A percentile compares a stretch with the other conserved stretches of the same genome.
Evolutionary conservation across 2,329 filamentous ascomycete species (phyloP).

Genomic region (Ophiocordyceps australis): DNA sequence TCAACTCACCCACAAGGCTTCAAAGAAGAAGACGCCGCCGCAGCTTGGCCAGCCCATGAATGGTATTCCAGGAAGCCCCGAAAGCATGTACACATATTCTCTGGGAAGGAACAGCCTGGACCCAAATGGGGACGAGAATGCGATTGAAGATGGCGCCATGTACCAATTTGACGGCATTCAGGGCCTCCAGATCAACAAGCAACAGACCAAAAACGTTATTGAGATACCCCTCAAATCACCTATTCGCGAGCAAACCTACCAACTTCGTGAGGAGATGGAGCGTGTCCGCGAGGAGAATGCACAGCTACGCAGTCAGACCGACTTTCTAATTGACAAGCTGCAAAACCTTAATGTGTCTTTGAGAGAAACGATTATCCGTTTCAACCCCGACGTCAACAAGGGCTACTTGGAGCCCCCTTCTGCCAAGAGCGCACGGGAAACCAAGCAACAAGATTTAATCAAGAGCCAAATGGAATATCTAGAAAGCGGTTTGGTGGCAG

Average conservation of each 20-base stretch:
- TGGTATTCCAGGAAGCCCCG: constrained; percentile 55
- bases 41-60: constrained; percentile 23
- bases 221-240: constrained; percentile 41
- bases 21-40: constrained; percentile 35
- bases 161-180: constrained; percentile 53
- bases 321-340: constrained; percentile 29
- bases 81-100: constrained; percentile 55
- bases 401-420: constrained; percentile 25
- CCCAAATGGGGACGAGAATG: constrained; percentile 32
- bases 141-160: constrained; percentile 62
- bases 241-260: constrained; percentile 28
- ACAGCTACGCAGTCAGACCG: constrained; percentile 14
- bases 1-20: constrained; percentile 69
- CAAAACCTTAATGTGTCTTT: constrained; percentile 50
- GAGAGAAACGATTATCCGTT: constrained; percentile 45
- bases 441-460: constrained; percentile 27
- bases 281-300: constrained; percentile 25
- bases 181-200: constrained; percentile 12
- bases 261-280: constrained; percentile 28
- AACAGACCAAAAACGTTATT: constrained; percentile 23
- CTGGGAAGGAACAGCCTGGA: constrained; percentile 42
- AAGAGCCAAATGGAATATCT: constrained; percentile 51
- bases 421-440: constrained; percentile 7
- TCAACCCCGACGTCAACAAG: constrained; percentile 35
- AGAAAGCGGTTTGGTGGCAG: constrained; percentile 41